Base-by-base conservation (phyloP, 1,139 yeast genomes). In the Suhomyces panamericanus region DNA sequence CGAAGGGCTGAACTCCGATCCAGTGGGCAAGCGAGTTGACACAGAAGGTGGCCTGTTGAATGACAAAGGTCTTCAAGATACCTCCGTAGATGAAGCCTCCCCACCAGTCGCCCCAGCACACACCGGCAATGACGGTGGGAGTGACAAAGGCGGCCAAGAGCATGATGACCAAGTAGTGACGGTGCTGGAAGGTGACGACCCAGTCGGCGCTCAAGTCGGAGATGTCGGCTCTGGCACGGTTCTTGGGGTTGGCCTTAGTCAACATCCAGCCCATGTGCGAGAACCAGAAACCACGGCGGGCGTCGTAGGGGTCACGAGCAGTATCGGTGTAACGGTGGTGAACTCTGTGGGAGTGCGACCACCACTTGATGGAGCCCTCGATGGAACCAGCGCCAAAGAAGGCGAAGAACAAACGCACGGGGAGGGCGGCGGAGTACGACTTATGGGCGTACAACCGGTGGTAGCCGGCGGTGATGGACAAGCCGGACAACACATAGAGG, bases 261-360 rank as follows among this genome's bases (percentile, higher is more conserved):
- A 93, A 77, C 98, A 93, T 91, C 99, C 99, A 93, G 41, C 98
- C 98, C 78, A 93, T 76, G 76, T 93, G 99, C 32, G 96, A 84
- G 71, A 78, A 91, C 95, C 95, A 88, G 72, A 93, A 87, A 22
- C 99, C 99, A 59, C 81, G 80, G 73, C 96, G 84, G 40, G 98
- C 99, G 62, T 90, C 96, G 68, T 93, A 95, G 44, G 99, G 99
- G 68, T 93, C 99, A 78, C 96, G 86, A 51, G 83, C 77, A 38
- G 99, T 93, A 71, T 93, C 99, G 13, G 98, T 93, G 75, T 86
- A 93, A 70, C 99, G 81, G 75, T 93, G 99, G 73, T 93, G 99
- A 53, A 95, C 81, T 76, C 99, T 84, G 75, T 93, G 99, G 45
- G 95, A 86, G 66, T 93, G 96, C 44, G 95, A 84, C 99, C 99